Evolutionary conservation across 371 early-diverging fungal genomes (phyloP), one percentile per base, ranked within the genome.

Genomic region (Apophysomyces ossiformis): DNA sequence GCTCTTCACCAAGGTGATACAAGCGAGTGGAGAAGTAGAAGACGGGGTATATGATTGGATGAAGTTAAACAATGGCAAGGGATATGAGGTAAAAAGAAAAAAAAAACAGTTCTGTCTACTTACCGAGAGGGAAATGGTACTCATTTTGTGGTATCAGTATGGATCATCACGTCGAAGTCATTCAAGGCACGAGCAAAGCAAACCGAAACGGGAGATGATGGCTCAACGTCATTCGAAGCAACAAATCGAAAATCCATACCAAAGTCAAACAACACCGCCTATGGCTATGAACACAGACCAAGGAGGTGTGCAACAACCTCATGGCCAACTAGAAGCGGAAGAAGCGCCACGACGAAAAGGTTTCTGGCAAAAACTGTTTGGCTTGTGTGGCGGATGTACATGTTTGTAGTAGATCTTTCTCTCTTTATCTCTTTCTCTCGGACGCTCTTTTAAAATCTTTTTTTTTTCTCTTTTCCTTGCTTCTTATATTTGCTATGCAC

Each of bases 41-140:
- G 95, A 95, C 69, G 92, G 91, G 7, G 83, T 94, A 16, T 95
- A 88, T 71, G 96, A 96, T 75, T 96, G 96, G 96, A 92, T 93
- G 89, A 69, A 89, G 38, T 69, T 87, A 39, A 86, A 86, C 66
- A 76, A 78, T 46, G 83, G 83, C 60, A 85, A 81, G 57, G 83
- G 86, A 9, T 83, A 83, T 83, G 83, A 85, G 63, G 70, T 66
- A 70, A 60, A 16, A 4, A 21, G 2, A 21, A 50, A 70, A 60
- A 16, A 4, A 21, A 21, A 21, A 50, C 3, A 26, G 32, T 26
- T 26, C 2, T 26, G 26, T 26, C 32, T 26, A 26, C 3, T 26
- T 26, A 26, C 21, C 21, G 21, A 9, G 21, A 50, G 11, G n/a
- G 21, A 8, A 21, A n/a, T 21, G 21, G 6, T 21, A 18, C 54